Evolutionary conservation across 495 filamentous ascomycete species (phyloP).

Genomic region (Penicillium macrosclerotiorum): DNA sequence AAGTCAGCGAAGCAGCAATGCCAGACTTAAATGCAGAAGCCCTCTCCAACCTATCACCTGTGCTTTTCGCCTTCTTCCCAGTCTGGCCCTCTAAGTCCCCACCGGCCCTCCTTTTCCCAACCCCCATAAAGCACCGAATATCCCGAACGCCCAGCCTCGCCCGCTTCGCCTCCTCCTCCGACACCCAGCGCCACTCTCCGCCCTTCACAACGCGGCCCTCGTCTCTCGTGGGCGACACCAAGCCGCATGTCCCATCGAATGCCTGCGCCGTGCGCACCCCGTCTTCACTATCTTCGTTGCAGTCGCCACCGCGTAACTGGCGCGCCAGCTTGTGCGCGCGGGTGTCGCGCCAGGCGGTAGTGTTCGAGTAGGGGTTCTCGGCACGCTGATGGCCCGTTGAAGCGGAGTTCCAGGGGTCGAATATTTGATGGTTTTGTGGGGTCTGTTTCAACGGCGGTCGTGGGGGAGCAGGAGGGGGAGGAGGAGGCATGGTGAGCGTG

Average conservation of each 20-base stretch:
- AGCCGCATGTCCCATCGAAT: conserved; percentile 18
- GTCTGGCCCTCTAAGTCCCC: neutral
- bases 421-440: conserved; percentile 46
- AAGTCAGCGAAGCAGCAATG: neutral
- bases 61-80: conserved; percentile 14
- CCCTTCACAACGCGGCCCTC: neutral
- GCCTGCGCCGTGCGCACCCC: conserved; percentile 3
- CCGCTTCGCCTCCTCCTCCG: conserved; percentile 15
- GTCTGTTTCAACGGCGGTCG: neutral
- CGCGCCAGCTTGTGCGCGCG: conserved; percentile 61
- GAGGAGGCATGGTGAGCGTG: neutral
- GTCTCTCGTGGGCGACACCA: neutral
- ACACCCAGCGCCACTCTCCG: neutral
- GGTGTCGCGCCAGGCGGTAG: conserved; percentile 68
- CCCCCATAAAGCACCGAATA: conserved; percentile 38
- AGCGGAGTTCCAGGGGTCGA: conserved; percentile 80
- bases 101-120: conserved; percentile 26
- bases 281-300: conserved; percentile 1
- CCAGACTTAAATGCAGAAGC: neutral
- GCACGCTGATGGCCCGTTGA: conserved; percentile 79
- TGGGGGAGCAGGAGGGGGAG: neutral
- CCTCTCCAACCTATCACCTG: neutral
- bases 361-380: conserved; percentile 55
- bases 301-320: conserved; percentile 54
- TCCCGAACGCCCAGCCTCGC: conserved; percentile 30